These are phyloP conservation scores for Geotrichum reessii DNA, from an alignment of 1,139 yeast species.

Conservation along the genomic window DNA sequence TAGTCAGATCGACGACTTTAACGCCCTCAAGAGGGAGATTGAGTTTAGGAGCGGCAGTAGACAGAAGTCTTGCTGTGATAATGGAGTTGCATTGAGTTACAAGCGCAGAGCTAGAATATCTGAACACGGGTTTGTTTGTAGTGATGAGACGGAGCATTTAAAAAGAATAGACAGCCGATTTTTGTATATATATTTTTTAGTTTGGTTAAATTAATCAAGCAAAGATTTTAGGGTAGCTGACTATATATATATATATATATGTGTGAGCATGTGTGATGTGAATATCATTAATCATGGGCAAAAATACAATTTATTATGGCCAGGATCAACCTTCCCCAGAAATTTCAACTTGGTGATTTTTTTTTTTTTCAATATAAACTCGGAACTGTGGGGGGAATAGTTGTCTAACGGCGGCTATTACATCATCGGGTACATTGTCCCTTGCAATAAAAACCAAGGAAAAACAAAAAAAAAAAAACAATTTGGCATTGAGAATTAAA, in stretches of 20 bases:
- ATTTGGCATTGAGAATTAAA: too few relatives aligned
- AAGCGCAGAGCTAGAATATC: neutral
- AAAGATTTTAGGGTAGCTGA: neutral
- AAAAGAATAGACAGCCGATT: neutral
- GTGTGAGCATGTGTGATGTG: neutral
- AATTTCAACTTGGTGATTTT: neutral
- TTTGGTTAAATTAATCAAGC: neutral
- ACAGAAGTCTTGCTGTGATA: neutral
- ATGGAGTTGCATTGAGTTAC: neutral
- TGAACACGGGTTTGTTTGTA: neutral
- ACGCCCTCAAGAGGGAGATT: conserved; percentile 35
- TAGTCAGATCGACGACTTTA: conserved; percentile 38
- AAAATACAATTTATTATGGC: neutral
- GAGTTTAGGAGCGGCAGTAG: neutral
- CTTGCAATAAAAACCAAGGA: neutral
- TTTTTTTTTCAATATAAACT: too few relatives aligned
- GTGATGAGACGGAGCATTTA: neutral
- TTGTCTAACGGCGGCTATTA: neutral
- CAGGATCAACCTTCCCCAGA: neutral
- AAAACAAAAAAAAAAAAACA: too few relatives aligned
- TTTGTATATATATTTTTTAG: neutral
- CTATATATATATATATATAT: neutral
- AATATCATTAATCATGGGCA: too few relatives aligned
- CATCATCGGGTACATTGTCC: neutral
- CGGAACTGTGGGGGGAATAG: neutral